These are phyloP conservation scores for Bretschneidera sinensis DNA, from an alignment of 345 rosid species.

Conservation along the genomic window DNA sequence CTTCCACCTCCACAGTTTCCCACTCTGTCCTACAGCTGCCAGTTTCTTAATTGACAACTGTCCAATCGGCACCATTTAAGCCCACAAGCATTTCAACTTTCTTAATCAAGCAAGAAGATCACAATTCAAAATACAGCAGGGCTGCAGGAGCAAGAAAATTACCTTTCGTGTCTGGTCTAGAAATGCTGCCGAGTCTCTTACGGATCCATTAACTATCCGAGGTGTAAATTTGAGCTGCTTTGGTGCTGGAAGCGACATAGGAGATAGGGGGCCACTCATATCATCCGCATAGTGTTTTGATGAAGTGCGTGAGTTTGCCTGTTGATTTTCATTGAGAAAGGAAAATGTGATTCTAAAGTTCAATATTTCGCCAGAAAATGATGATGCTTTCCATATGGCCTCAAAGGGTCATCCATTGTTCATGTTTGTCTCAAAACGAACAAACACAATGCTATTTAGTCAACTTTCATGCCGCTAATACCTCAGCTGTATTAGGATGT, in stretches of 20 bases:
- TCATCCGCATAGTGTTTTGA: constrained; percentile 38
- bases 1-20: constrained; percentile 88
- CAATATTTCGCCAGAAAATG: too few relatives aligned
- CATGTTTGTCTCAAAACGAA: too few relatives aligned
- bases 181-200: constrained; percentile 50
- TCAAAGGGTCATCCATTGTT: too few relatives aligned
- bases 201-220: constrained; percentile 42
- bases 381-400: too few relatives aligned
- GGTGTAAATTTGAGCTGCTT: constrained; percentile 70
- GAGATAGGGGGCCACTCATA: constrained; percentile 39
- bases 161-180: constrained; percentile 54
- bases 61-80: constrained; percentile 59
- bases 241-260: constrained; percentile 58
- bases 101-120: constrained; percentile 7
- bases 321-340: constrained; percentile 18
- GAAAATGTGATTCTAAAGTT: too few relatives aligned
- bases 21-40: constrained; percentile 41
- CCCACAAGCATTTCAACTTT: constrained; percentile 12
- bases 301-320: constrained; percentile 44
- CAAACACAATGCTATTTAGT: too few relatives aligned
- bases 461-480: not conserved
- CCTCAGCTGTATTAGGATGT: not conserved
- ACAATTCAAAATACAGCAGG: constrained; percentile 4
- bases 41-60: constrained; percentile 46
- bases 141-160: constrained; percentile 16